A percentile compares a stretch with the other conserved stretches of the same genome.
Evolutionary conservation across 352 stramenopile genomes (phyloP).

Genomic region (Blastocystis sp.): DNA sequence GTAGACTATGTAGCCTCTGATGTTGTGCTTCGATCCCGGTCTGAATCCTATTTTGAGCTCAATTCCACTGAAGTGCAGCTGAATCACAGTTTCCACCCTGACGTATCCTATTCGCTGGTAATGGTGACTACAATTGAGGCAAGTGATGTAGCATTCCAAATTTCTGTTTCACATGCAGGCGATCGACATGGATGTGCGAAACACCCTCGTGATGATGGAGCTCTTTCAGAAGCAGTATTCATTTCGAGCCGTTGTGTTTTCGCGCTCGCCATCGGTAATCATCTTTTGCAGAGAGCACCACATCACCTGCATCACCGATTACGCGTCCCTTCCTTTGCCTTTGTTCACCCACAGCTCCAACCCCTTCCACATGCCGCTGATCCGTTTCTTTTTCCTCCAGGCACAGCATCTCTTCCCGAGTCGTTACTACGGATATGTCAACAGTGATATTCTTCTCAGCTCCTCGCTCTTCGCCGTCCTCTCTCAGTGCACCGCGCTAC

Average conservation of each 20-base stretch:
- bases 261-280: background rate
- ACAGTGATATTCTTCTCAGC: constrained; percentile 30
- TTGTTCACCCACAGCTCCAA: constrained; percentile 30
- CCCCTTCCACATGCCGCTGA: background rate
- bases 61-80: constrained; percentile 8
- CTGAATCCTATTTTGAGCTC: background rate
- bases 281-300: background rate
- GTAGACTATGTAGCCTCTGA: too few species aligned
- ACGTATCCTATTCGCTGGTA: constrained; percentile 6
- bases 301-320: constrained; percentile 25
- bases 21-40: too few species aligned
- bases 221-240: constrained; percentile 52
- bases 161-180: background rate
- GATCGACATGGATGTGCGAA: constrained; percentile 9
- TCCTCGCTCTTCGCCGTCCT: constrained; percentile 6
- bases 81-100: background rate
- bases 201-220: constrained; percentile 3
- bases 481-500: background rate
- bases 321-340: background rate
- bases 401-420: background rate
- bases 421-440: constrained; percentile 36
- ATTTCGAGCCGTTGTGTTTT: constrained; percentile 33
- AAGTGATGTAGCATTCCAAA: background rate
- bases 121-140: constrained; percentile 3
- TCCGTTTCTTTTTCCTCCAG: constrained; percentile 10